Evolutionary conservation across 257 asterid species (phyloP), one percentile per base, ranked within the genome.

Genomic region (Phtheirospermum japonicum): DNA sequence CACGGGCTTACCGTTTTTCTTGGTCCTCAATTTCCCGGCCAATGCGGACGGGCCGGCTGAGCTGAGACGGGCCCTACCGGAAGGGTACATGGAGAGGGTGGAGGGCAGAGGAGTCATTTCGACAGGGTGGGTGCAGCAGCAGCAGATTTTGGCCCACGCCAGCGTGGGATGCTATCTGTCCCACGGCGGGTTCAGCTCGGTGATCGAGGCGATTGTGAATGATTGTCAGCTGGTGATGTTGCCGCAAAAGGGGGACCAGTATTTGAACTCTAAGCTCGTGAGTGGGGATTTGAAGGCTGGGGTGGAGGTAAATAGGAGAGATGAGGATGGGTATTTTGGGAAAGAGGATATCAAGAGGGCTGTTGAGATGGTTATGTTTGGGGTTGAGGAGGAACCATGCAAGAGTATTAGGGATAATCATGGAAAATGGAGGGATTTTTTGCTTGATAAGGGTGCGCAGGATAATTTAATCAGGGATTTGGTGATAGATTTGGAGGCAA

Each of bases 91-190:
- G 61, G 83, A 61, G 61, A 75, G 78, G 49, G 67, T 75, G n/a
- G 59, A 68, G 56, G 69, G 68, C 2, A 74, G 51, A 55, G 85
- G 80, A 0, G 37, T 74, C 2, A 54, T 84, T 37, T 80, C 73
- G 37, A 72, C 67, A 1, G 87, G 90, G 34, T 84, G 90, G 90
- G 85, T 83, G 10, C 87, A 81, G 63, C 90, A 83, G 43, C 83
- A 67, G 68, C 77, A 78, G 70, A 78, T 83, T 11, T 67, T 83
- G 1, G 79, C 77, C 0, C 85, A 83, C 45, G 26, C 17, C 1
- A 74, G 71, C 31, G 85, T 80, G 28, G 87, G 85, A 0, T 84
- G 82, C 40, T 76, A 61, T 18, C 51, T 84, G 3, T 74, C 72
- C 49, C 90, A 84, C 36, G 80, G 77, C 2, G 91, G 91, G 5